Conservation (phyloP, 2,329 filamentous ascomycete genomes). For the Akanthomyces uredinophilus region DNA sequence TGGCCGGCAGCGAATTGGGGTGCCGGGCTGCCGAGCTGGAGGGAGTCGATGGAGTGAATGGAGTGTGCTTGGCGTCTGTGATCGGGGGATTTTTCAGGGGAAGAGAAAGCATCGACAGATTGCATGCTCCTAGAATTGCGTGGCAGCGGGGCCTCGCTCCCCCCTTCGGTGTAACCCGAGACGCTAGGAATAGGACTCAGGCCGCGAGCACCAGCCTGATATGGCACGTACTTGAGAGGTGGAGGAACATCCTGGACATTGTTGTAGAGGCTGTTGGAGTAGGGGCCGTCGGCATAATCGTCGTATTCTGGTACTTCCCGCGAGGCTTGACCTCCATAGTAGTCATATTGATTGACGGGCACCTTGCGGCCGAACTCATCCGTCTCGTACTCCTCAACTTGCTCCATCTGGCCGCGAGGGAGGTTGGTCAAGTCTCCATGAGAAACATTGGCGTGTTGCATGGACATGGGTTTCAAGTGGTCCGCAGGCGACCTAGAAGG, state of each 20-base stretch:
- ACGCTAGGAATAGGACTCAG: conserved; percentile 90
- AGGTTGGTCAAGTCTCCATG: conserved; percentile 54
- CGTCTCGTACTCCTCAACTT: conserved; percentile 44
- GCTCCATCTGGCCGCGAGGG: conserved; percentile 42
- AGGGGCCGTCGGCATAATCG: conserved; percentile 38
- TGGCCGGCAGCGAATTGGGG: conserved; percentile 60
- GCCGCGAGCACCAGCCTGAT: conserved; percentile 63
- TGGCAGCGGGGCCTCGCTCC: conserved; percentile 52
- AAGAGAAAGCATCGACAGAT: conserved; percentile 52
- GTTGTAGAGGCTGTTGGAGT: conserved; percentile 47
- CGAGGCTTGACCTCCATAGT: conserved; percentile 30
- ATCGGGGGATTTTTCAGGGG: conserved; percentile 51
- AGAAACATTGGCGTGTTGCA: conserved; percentile 60
- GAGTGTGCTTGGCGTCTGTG: conserved; percentile 30
- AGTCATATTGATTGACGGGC: conserved; percentile 33
- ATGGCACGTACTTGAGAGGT: conserved; percentile 61
- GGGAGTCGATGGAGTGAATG: conserved; percentile 30
- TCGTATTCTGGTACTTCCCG: conserved; percentile 25
- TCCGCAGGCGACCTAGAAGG: conserved; percentile 50
- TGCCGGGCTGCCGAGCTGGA: conserved; percentile 25
- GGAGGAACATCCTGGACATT: conserved; percentile 59
- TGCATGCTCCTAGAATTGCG: conserved; percentile 53
- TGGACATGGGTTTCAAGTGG: conserved; percentile 58
- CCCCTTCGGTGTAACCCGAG: conserved; percentile 74
- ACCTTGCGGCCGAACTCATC: conserved; percentile 40